Evolutionary conservation across 2,329 filamentous ascomycete species (phyloP).

Genomic region (Xylaria multiplex): DNA sequence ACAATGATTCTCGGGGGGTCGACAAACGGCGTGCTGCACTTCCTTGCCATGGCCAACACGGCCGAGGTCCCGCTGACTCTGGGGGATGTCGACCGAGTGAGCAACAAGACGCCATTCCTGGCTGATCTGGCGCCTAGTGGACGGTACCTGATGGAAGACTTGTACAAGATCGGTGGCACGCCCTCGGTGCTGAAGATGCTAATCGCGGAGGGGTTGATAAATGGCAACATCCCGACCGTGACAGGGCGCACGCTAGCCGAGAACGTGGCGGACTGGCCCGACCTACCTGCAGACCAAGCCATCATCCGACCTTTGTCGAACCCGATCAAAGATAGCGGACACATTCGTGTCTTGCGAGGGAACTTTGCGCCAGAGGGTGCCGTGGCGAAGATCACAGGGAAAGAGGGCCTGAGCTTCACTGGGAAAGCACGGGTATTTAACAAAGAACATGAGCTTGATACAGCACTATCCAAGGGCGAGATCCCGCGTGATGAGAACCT

Average conservation of each 20-base stretch:
- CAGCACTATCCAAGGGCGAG: constrained; percentile 72
- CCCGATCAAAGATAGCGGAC: constrained; percentile 83
- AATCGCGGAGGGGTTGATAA: constrained; percentile 74
- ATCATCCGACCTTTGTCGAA: constrained; percentile 81
- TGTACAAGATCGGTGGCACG: constrained; percentile 80
- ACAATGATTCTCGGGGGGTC: constrained; percentile 93
- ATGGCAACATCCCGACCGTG: constrained; percentile 76
- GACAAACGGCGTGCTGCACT: constrained; percentile 88
- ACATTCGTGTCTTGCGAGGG: constrained; percentile 87
- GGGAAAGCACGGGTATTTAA: constrained; percentile 87
- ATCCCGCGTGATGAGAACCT: constrained; percentile 82
- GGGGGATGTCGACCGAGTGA: constrained; percentile 84
- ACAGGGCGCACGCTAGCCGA: constrained; percentile 79
- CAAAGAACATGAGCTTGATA: constrained; percentile 82
- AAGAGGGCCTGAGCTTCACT: constrained; percentile 85
- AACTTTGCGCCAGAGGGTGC: constrained; percentile 90
- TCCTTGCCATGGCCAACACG: constrained; percentile 89
- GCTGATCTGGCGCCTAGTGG: constrained; percentile 87
- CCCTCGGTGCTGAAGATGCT: constrained; percentile 79
- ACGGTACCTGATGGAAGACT: constrained; percentile 82
- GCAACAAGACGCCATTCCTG: constrained; percentile 84
- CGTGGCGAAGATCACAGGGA: constrained; percentile 96
- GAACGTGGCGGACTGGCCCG: constrained; percentile 75
- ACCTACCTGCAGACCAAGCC: constrained; percentile 69
- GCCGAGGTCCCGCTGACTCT: constrained; percentile 80